Conservation (phyloP, 495 filamentous ascomycete species). For the Amniculicola lignicola region DNA sequence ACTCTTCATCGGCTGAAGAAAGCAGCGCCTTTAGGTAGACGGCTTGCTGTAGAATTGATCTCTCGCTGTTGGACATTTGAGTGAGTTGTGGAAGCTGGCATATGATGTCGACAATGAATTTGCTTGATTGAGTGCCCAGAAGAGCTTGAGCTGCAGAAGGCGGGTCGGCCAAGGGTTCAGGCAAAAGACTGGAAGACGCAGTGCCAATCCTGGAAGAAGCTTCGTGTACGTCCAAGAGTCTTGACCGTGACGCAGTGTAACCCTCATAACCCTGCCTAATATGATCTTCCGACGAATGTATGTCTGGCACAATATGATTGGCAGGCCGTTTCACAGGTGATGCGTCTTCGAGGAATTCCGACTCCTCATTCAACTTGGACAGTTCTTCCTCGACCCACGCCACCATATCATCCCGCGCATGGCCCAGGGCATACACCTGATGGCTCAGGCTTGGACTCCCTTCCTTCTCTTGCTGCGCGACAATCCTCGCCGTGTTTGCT, state of each 20-base stretch:
- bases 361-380: slow-evolving; percentile 34
- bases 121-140: background rate
- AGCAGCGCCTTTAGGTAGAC: slow-evolving; percentile 35
- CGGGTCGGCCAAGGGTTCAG: too few relatives aligned
- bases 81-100: slow-evolving; percentile 14
- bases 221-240: too few relatives aligned
- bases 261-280: slow-evolving; percentile 6
- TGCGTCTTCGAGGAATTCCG: slow-evolving; percentile 19
- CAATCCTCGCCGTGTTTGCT: background rate
- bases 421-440: slow-evolving; percentile 34
- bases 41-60: slow-evolving; percentile 23
- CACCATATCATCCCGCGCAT: slow-evolving; percentile 37
- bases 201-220: too few relatives aligned
- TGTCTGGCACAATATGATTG: background rate
- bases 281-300: slow-evolving; percentile 2
- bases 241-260: slow-evolving; percentile 10
- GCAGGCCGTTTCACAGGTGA: slow-evolving; percentile 23
- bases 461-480: background rate
- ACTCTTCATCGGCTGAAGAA: slow-evolving; percentile 30
- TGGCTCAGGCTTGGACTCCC: slow-evolving; percentile 3
- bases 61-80: slow-evolving; percentile 12
- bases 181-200: too few relatives aligned
- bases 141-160: background rate
- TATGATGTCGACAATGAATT: slow-evolving; percentile 1
- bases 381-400: slow-evolving; percentile 41